These are phyloP conservation scores for Tilletia horrida DNA, from an alignment of 1,284 basidiomycete genomes.

Conservation along the genomic window DNA sequence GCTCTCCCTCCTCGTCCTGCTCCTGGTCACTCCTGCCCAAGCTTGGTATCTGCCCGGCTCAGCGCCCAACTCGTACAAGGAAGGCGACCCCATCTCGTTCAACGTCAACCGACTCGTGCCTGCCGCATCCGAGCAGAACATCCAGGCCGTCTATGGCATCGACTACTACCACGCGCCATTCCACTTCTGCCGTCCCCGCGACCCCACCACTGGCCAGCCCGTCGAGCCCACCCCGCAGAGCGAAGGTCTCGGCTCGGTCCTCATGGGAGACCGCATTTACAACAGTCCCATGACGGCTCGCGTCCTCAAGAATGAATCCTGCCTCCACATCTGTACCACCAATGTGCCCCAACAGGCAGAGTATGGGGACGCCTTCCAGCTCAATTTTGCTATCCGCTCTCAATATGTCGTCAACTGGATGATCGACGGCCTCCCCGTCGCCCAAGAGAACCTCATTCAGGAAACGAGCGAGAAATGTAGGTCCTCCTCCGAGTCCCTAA, in stretches of 20 bases:
- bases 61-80: constrained; percentile 53
- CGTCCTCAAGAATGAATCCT: constrained; percentile 72
- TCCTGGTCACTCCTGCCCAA: constrained; percentile 18
- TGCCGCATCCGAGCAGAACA: constrained; percentile 43
- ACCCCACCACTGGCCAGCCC: constrained; percentile 28
- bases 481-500: background rate
- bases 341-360: constrained; percentile 60
- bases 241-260: constrained; percentile 84
- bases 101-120: constrained; percentile 54
- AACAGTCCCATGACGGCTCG: constrained; percentile 79
- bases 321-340: constrained; percentile 70
- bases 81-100: constrained; percentile 54
- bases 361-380: constrained; percentile 70
- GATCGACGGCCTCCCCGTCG: constrained; percentile 86
- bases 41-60: constrained; percentile 56
- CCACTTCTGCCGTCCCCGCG: constrained; percentile 79
- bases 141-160: constrained; percentile 47
- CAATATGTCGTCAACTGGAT: constrained; percentile 95
- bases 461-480: constrained; percentile 64
- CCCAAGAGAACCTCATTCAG: constrained; percentile 72
- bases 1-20: constrained; percentile 11
- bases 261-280: constrained; percentile 94
- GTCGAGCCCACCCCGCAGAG: constrained; percentile 71
- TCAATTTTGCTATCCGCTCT: constrained; percentile 85
- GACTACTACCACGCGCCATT: constrained; percentile 84